Evolutionary conservation across 805 yeast species (phyloP).

Genomic region (Priceomyces carsonii): DNA sequence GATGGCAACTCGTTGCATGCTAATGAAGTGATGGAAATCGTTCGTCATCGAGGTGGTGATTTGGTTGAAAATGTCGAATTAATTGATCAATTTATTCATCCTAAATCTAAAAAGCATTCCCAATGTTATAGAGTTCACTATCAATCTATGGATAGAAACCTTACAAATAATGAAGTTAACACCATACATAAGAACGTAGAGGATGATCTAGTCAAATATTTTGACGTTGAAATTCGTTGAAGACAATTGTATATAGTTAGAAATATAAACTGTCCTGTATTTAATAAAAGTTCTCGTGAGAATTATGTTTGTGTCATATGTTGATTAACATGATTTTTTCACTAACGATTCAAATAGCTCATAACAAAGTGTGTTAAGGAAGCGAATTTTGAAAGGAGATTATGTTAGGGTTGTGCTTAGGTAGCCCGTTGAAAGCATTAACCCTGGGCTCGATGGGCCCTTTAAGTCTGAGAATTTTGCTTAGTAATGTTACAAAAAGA

Average conservation of each 20-base stretch:
- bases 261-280: too few relatives aligned
- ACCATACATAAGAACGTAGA: constrained; percentile 67
- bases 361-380: too few relatives aligned
- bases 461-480: too few relatives aligned
- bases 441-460: too few relatives aligned
- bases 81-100: constrained; percentile 82
- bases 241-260: too few relatives aligned
- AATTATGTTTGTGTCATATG: too few relatives aligned
- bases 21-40: constrained; percentile 92
- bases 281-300: too few relatives aligned
- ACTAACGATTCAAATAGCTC: too few relatives aligned
- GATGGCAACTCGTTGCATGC: constrained; percentile 55
- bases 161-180: constrained; percentile 85
- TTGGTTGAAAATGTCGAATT: constrained; percentile 81
- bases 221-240: constrained; percentile 56
- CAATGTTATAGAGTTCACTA: constrained; percentile 89
- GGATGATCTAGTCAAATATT: constrained; percentile 49
- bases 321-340: too few relatives aligned
- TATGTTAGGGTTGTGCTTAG: too few relatives aligned
- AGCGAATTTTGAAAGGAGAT: not conserved
- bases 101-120: constrained; percentile 73
- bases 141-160: constrained; percentile 93
- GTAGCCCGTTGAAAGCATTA: too few relatives aligned
- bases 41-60: constrained; percentile 82
- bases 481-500: constrained; percentile 23